These are phyloP conservation scores for Syncephalis fuscata DNA, from an alignment of 371 early-diverging fungal genomes.

Conservation along the genomic window DNA sequence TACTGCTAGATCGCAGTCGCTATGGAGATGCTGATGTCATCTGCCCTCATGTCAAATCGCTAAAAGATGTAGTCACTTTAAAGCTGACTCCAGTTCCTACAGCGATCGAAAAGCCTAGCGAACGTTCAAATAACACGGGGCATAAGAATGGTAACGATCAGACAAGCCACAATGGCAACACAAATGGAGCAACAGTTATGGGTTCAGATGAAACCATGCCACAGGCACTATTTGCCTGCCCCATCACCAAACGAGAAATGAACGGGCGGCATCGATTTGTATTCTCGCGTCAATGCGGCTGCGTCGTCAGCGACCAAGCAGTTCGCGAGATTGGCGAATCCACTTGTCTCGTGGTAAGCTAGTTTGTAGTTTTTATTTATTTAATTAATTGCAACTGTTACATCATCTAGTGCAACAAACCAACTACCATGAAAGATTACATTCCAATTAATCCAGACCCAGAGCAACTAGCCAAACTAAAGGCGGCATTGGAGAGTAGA, in stretches of 20 bases:
- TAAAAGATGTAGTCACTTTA: conserved; percentile 63
- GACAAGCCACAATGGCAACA: conserved; percentile 22
- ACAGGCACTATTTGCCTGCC: conserved; percentile 63
- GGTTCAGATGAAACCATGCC: conserved; percentile 9
- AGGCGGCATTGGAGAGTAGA: not conserved
- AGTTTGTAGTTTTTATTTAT: not conserved
- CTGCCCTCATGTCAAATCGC: conserved; percentile 52
- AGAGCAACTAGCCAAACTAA: conserved; percentile 36
- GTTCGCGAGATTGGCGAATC: conserved; percentile 46
- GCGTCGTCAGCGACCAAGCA: conserved; percentile 74
- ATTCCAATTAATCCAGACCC: conserved; percentile 60
- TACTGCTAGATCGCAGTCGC: conserved; percentile 41
- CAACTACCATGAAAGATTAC: conserved; percentile 37
- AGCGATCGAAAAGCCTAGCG: conserved; percentile 14
- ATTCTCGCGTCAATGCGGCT: conserved; percentile 67
- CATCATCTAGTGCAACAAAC: conserved; percentile 8
- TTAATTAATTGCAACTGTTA: not conserved
- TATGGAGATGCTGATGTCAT: conserved; percentile 74
- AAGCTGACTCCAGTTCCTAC: conserved; percentile 57
- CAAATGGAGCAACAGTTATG: conserved; percentile 17
- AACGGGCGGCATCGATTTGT: conserved; percentile 75
- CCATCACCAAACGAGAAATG: conserved; percentile 86
- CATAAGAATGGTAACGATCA: conserved; percentile 1
- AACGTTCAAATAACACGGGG: conserved; percentile 5
- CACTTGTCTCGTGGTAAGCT: not conserved